Evolutionary conservation across 768 basidiomycete species (phyloP).

Genomic region (Kwoniella mangroviensis): DNA sequence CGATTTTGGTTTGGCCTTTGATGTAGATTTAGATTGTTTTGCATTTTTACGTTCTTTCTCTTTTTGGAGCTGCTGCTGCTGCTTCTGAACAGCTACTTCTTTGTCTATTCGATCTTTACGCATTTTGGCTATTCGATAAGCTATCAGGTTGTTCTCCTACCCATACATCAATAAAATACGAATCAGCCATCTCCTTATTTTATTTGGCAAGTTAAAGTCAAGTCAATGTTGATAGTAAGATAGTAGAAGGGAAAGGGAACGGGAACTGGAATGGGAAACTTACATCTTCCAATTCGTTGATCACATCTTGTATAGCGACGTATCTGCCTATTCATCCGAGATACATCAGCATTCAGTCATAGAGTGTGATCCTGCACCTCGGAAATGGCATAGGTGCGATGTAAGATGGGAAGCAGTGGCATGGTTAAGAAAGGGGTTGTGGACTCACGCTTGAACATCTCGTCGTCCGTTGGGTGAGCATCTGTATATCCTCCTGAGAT

Average conservation of each 20-base stretch:
- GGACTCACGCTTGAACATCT: constrained; percentile 34
- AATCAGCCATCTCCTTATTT: too few relatives aligned
- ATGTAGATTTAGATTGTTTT: not conserved
- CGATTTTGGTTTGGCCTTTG: too few relatives aligned
- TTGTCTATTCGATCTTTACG: constrained; percentile 8
- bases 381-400: too few relatives aligned
- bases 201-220: too few relatives aligned
- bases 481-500: constrained; percentile 10
- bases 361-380: too few relatives aligned
- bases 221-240: not conserved
- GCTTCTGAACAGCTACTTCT: not conserved
- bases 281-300: constrained; percentile 33
- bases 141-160: constrained; percentile 40
- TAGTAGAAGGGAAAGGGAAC: not conserved
- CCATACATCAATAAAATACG: too few relatives aligned
- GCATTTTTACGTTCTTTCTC: not conserved
- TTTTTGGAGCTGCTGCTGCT: not conserved
- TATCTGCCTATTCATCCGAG: constrained; percentile 23
- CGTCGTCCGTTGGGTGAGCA: constrained; percentile 28
- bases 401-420: too few relatives aligned
- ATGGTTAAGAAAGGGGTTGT: too few relatives aligned
- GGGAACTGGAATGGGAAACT: not conserved
- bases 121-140: constrained; percentile 28
- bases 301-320: constrained; percentile 23
- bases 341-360: not conserved